A percentile compares a stretch with the other conserved stretches of the same genome.
Conservation (phyloP, 495 filamentous ascomycete species). For the Copromyces sp. region DNA sequence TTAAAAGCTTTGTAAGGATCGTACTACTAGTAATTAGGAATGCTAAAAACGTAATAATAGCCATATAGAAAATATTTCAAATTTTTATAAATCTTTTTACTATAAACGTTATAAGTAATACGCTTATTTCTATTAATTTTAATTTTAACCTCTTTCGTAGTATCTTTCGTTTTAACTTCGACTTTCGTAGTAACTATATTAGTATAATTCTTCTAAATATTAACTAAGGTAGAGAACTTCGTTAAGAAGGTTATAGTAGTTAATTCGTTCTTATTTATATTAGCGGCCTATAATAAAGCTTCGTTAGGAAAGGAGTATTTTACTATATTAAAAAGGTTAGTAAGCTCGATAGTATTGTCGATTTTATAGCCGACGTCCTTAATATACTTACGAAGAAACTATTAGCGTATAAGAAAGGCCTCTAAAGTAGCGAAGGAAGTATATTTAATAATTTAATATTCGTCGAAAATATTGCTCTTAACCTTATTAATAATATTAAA, state of each 20-base stretch:
- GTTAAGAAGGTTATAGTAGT: neutral
- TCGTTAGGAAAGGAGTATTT: neutral
- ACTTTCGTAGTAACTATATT: neutral
- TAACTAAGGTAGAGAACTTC: too few species aligned
- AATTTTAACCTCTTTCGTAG: neutral
- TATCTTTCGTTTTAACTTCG: neutral
- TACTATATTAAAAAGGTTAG: neutral
- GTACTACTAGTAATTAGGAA: rapidly evolving
- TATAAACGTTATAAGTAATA: too few species aligned
- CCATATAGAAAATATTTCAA: neutral
- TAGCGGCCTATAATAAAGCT: too few species aligned
- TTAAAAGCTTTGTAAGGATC: neutral
- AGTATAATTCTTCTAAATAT: neutral
- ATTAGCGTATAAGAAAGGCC: too few species aligned
- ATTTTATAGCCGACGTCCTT: neutral
- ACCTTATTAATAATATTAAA: neutral
- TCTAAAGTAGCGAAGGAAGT: too few species aligned
- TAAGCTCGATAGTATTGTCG: neutral
- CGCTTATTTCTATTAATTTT: too few species aligned
- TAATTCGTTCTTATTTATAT: too few species aligned
- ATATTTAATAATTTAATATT: neutral
- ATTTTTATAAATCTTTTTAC: too few species aligned
- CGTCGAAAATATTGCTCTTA: neutral
- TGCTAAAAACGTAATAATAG: neutral
- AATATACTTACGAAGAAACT: neutral